Conservation (phyloP, 1,284 basidiomycete species). For the Anthracocystis panici-leucophaei region DNA sequence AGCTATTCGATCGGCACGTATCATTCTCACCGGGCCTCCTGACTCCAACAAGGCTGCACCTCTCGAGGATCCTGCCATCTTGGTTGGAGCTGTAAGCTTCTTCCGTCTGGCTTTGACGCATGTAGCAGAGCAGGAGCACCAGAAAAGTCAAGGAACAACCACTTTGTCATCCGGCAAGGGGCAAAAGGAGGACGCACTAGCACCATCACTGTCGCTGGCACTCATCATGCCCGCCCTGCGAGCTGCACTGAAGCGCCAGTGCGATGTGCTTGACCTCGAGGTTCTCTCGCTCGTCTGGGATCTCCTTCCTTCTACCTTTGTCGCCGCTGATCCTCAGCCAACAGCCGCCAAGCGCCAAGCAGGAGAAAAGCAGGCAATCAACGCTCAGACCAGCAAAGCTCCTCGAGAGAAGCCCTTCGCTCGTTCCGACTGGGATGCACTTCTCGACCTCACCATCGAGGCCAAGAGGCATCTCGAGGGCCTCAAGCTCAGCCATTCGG, state of each 20-base stretch:
- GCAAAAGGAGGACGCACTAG: conserved; percentile 54
- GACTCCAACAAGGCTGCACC: conserved; percentile 1
- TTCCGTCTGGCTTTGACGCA: conserved; percentile 56
- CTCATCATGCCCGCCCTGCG: conserved; percentile 61
- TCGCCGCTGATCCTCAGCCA: conserved; percentile 8
- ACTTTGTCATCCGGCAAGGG: conserved; percentile 15
- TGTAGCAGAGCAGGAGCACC: conserved; percentile 48
- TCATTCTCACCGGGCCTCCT: conserved; percentile 33
- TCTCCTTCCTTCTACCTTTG: conserved; percentile 41
- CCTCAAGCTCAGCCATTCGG: conserved; percentile 37
- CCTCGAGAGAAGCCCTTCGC: conserved; percentile 17
- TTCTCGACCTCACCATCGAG: conserved; percentile 59
- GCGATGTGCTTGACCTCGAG: conserved; percentile 61
- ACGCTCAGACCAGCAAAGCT: conserved; percentile 7
- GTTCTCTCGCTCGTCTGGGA: conserved; percentile 61
- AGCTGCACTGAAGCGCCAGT: conserved; percentile 58
- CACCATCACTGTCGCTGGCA: conserved; percentile 54
- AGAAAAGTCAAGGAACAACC: conserved; percentile 27
- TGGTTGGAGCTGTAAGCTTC: conserved; percentile 64
- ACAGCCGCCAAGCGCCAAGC: conserved; percentile 6
- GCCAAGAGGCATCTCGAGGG: conserved; percentile 62
- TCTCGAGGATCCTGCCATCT: conserved; percentile 54
- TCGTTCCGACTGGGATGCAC: conserved; percentile 62
- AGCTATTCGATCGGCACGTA: conserved; percentile 55
- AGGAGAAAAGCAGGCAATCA: conserved; percentile 12